These are phyloP conservation scores for Neurospora africana DNA, from an alignment of 495 filamentous ascomycete genomes.

Conservation along the genomic window DNA sequence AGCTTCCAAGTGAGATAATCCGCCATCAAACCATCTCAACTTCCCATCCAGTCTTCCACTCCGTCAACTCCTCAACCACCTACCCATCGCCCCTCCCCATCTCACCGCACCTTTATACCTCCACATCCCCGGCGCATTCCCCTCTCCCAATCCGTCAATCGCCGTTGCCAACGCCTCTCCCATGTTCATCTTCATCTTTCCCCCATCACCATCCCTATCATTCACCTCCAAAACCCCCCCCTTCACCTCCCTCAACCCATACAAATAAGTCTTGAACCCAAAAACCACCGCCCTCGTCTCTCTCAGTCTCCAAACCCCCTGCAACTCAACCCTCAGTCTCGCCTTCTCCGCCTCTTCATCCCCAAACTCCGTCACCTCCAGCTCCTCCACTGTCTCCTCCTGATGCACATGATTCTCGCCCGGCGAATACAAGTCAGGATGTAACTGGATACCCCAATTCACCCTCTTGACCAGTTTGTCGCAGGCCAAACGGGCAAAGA, in stretches of 20 bases:
- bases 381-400: slow-evolving; percentile 18
- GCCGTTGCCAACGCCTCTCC: slow-evolving; percentile 51
- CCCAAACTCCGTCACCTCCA: slow-evolving; percentile 30
- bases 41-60: background rate
- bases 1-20: too few species aligned
- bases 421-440: slow-evolving; percentile 44
- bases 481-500: slow-evolving; percentile 49
- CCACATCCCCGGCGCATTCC: slow-evolving; percentile 58
- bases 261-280: slow-evolving; percentile 71
- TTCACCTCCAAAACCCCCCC: slow-evolving; percentile 55
- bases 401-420: slow-evolving; percentile 40
- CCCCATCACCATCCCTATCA: too few species aligned
- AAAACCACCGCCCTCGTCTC: slow-evolving; percentile 58
- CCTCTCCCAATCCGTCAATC: slow-evolving; percentile 60
- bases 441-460: slow-evolving; percentile 59
- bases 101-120: slow-evolving; percentile 57
- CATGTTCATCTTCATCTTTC: slow-evolving; percentile 65
- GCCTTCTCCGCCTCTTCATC: slow-evolving; percentile 42
- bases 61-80: background rate
- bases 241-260: slow-evolving; percentile 56
- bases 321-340: slow-evolving; percentile 59
- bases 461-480: slow-evolving; percentile 44
- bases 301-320: slow-evolving; percentile 66
- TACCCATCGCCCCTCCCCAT: slow-evolving; percentile 50
- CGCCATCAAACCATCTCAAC: background rate